Conservation (phyloP, 306 rosid genomes). For the Astragalus glycyphyllos region DNA sequence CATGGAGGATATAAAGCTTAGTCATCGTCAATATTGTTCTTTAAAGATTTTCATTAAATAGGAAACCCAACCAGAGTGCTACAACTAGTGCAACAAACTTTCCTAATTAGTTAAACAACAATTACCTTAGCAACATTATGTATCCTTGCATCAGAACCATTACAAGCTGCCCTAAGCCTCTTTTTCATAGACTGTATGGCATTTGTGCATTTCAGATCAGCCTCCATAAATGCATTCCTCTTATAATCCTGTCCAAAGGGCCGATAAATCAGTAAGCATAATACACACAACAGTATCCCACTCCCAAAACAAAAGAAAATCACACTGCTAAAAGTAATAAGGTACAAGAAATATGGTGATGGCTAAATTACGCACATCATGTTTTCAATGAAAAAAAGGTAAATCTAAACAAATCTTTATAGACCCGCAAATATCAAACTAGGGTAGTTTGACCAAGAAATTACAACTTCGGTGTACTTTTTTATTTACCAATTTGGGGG, state of each 20-base stretch:
- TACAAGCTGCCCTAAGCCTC: conserved; percentile 85
- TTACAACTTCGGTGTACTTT: no score
- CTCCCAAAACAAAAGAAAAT: background rate
- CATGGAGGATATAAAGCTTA: background rate
- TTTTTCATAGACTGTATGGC: conserved; percentile 86
- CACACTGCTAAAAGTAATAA: background rate
- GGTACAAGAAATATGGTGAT: background rate
- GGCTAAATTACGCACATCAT: background rate
- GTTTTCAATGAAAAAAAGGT: background rate
- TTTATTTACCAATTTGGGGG: no score
- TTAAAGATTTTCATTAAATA: background rate
- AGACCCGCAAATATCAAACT: background rate
- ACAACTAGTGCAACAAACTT: background rate
- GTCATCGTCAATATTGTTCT: conserved; percentile 4
- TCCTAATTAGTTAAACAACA: background rate
- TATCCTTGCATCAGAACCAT: conserved; percentile 72
- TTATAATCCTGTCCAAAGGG: conserved; percentile 69
- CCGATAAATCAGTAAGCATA: conserved; percentile 30
- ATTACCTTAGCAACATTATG: conserved; percentile 76
- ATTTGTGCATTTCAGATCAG: conserved; percentile 75
- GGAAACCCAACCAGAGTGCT: background rate
- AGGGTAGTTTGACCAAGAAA: no score
- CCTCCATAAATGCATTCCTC: conserved; percentile 81
- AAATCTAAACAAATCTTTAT: background rate
- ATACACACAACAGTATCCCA: background rate